Percentiles rank a stretch among this genome's conserved stretches.
Evolutionary conservation across 352 stramenopile genomes (phyloP).

Genomic region (Achlya hypogyna): DNA sequence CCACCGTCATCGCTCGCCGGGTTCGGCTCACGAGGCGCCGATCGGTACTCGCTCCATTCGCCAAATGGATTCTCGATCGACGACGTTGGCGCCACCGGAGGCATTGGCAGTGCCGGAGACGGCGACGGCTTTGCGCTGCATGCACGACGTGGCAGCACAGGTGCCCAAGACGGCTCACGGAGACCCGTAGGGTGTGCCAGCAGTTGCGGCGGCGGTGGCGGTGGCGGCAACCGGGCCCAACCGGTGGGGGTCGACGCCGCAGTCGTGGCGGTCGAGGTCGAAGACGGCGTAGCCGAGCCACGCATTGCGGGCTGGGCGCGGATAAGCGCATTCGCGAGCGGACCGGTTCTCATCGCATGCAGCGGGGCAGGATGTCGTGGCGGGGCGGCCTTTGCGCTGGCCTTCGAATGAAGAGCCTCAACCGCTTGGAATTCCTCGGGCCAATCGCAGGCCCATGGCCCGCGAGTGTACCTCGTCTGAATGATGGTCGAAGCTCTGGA

Average conservation of each 20-base stretch:
- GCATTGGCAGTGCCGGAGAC: neutral
- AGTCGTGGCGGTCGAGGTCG: neutral
- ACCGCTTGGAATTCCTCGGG: neutral
- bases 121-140: neutral
- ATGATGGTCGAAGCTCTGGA: conserved; percentile 9
- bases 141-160: neutral
- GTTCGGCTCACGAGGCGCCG: neutral
- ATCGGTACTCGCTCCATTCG: neutral
- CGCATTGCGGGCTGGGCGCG: neutral
- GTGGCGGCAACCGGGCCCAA: too few species aligned
- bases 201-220: too few species aligned
- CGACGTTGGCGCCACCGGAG: neutral
- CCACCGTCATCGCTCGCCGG: neutral
- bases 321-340: neutral
- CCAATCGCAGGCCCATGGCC: neutral
- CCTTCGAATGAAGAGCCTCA: neutral
- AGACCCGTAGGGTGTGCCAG: too few species aligned
- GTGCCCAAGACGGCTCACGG: too few species aligned
- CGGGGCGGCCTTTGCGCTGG: neutral
- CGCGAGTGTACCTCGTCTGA: neutral
- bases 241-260: neutral
- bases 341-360: neutral
- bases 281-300: neutral
- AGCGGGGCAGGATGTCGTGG: neutral
- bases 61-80: neutral